Evolutionary conservation across 768 basidiomycete species (phyloP), one percentile per base, ranked within the genome.

Genomic region (Fomitopsis pulvina): DNA sequence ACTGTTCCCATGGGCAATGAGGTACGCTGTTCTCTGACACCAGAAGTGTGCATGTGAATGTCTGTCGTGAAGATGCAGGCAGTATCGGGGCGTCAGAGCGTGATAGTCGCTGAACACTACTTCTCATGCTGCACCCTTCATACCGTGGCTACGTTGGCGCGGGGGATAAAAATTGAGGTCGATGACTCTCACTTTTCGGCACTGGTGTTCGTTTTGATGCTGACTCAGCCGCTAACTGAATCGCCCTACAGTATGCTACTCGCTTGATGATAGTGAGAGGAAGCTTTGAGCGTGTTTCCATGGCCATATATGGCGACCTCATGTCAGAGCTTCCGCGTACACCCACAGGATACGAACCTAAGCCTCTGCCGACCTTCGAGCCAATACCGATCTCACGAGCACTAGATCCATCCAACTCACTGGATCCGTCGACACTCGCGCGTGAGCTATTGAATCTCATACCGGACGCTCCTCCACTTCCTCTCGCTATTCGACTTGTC

Each of bases 261-360:
- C 82, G 88, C 39, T 71, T 91, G 26, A 81, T 92, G 76, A 85
- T 91, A 50, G 73, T 92, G 53, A 83, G 82, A 59, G 89, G 88
- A n/a, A 70, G 77, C 29, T 90, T 88, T 63, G 68, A 78, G 43
- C 70, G 68, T 51, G 67, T 87, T 18, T 86, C 87, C 11, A 68
- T 87, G 57, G 83, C 85, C 12, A 70, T 76, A 52, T 76, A 76
- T 45, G 77, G 77, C 20, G 76, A 86, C 27, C 58, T 79, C 12
- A 72, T 80, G 16, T 66, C 74, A 11, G 81, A 85, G 28, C 50
- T 63, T 2, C 56, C 67, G 7, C 57, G 64, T 3, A 48, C 73
- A 7, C 63, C 63, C 10, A 54, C 65, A 2, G 59, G 64, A 11
- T 79, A 79, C 60, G 66, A 74, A 51, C 71, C 78, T 16, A 67